Percentiles rank a stretch among this genome's conserved stretches.
phyloP scores from a whole-genome alignment of 768 basidiomycete species.

The Piloderma croceum region DNA sequence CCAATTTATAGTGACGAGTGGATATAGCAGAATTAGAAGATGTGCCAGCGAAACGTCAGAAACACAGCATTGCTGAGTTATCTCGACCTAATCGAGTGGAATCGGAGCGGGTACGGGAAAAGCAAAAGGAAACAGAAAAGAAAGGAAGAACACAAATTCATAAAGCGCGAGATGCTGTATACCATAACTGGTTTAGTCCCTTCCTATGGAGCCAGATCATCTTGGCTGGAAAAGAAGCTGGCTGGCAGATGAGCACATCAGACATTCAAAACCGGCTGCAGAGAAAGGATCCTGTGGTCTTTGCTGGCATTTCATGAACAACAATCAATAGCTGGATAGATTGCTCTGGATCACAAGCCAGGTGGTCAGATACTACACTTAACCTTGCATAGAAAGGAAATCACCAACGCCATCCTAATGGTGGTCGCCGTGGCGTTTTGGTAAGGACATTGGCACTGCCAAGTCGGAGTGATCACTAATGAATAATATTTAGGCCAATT shows the following conservation, averaged over 20 bases:
- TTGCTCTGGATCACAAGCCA: not conserved
- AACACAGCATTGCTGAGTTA: too few species aligned
- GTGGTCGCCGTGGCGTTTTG: conserved; percentile 15
- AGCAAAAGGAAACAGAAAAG: too few species aligned
- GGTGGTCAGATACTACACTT: not conserved
- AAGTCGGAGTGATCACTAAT: not conserved
- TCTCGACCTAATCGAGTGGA: too few species aligned
- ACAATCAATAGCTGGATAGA: conserved; percentile 9
- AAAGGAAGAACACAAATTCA: too few species aligned
- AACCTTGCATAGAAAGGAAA: not conserved
- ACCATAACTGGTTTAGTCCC: conserved; percentile 6
- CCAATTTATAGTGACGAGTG: too few species aligned
- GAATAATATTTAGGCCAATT: conserved; percentile 3
- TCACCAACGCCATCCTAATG: conserved; percentile 10
- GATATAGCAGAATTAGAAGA: too few species aligned
- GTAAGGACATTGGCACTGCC: conserved; percentile 6
- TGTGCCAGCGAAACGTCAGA: too few species aligned
- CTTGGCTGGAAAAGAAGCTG: conserved; percentile 1
- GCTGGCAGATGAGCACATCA: not conserved
- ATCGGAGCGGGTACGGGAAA: too few species aligned
- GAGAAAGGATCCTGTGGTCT: conserved; percentile 5
- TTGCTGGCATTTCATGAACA: not conserved
- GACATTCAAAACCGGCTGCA: conserved; percentile 5
- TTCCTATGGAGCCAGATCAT: conserved; percentile 8
- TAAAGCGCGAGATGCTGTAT: too few species aligned